Percentiles rank a stretch among this genome's conserved stretches.
phyloP scores from a whole-genome alignment of 169 alveolate species.

The Plasmodium gaboni region DNA sequence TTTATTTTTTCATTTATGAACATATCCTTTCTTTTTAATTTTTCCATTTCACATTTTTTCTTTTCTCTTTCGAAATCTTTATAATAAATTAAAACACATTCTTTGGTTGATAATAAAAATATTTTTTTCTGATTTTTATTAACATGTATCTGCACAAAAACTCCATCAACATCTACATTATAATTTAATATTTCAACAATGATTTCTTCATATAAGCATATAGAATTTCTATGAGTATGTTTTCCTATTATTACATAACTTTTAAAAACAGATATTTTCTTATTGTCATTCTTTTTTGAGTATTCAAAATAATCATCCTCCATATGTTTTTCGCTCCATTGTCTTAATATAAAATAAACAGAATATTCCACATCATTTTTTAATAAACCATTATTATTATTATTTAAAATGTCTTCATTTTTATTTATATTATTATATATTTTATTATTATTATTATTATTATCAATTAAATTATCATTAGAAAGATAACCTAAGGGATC shows the following conservation, averaged over 20 bases:
- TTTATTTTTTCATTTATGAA: no score
- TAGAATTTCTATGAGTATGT: constrained; percentile 16
- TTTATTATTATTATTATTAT: neutral
- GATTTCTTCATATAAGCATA: constrained; percentile 52
- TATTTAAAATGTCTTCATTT: neutral
- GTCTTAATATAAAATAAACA: constrained; percentile 41
- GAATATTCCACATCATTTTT: neutral
- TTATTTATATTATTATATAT: neutral
- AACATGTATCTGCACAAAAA: constrained; percentile 63
- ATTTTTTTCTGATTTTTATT: constrained; percentile 28
- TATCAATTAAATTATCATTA: neutral
- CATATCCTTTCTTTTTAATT: no score
- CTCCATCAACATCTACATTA: constrained; percentile 48
- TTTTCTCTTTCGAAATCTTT: no score
- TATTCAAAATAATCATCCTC: neutral
- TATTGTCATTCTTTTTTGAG: neutral
- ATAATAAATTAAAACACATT: constrained; percentile 18
- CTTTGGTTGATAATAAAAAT: constrained; percentile 42
- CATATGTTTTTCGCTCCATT: constrained; percentile 22
- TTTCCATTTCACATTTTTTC: no score
- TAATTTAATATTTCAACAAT: constrained; percentile 47
- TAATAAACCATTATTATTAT: neutral
- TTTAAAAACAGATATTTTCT: neutral
- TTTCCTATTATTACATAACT: constrained; percentile 56
- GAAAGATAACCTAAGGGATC: no score